These are phyloP conservation scores for Sextonia rubra DNA, from an alignment of 164 flowering plant genomes.

Conservation along the genomic window DNA sequence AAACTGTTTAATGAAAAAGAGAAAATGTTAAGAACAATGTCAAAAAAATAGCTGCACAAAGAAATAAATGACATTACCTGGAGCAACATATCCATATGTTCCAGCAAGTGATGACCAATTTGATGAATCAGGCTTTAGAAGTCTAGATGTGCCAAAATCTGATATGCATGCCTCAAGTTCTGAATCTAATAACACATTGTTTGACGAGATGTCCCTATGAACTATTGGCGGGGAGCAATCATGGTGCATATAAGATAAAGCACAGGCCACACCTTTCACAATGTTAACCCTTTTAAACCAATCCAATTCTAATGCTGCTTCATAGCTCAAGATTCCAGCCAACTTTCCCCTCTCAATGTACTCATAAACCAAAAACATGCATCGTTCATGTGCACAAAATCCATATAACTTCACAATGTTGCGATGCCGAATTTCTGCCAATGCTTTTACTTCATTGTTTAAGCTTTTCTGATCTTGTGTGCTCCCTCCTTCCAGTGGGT, in stretches of 20 bases:
- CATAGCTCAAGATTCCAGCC: background rate
- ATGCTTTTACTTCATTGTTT: constrained; percentile 3
- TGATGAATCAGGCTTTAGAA: constrained; percentile 1
- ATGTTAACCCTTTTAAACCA: constrained; percentile 12
- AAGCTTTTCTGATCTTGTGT: background rate
- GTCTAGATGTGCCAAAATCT: constrained; percentile 13
- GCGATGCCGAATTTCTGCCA: constrained; percentile 10
- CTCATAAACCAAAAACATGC: constrained; percentile 4
- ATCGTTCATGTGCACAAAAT: background rate
- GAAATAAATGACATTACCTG: constrained; percentile 6
- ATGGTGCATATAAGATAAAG: constrained; percentile 15
- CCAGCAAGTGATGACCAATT: constrained; percentile 5
- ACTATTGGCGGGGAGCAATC: constrained; percentile 5
- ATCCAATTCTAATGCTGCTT: constrained; percentile 7
- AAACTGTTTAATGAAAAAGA: too few species aligned
- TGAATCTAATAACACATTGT: constrained; percentile 8
- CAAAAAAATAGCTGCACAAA: too few species aligned
- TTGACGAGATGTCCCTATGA: constrained; percentile 13
- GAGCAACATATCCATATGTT: constrained; percentile 15
- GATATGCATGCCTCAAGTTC: constrained; percentile 10
- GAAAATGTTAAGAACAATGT: too few species aligned
- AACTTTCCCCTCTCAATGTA: constrained; percentile 13
- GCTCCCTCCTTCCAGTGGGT: background rate
- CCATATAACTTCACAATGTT: constrained; percentile 13
- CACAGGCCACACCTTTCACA: constrained; percentile 8